Conservation (phyloP, 169 alveolate species). For the Plasmodium berghei region DNA sequence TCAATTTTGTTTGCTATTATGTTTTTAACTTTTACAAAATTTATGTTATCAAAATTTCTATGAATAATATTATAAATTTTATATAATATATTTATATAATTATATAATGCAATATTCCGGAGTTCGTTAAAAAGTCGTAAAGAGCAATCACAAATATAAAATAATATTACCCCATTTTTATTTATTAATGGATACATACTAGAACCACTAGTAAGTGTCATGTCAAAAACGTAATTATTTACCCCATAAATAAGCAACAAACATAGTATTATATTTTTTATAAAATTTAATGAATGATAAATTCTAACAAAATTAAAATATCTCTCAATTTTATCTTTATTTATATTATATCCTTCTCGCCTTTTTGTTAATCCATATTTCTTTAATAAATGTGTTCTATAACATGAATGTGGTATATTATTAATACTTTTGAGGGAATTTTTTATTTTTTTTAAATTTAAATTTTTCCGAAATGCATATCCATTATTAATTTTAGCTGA, state of each 20-base stretch:
- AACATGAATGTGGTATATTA: background rate
- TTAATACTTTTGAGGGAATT: background rate
- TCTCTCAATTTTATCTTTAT: slow-evolving; percentile 4
- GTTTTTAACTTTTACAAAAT: slow-evolving; percentile 4
- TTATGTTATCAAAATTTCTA: slow-evolving; percentile 2
- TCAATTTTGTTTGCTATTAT: slow-evolving; percentile 16
- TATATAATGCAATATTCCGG: slow-evolving; percentile 10
- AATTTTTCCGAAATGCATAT: background rate
- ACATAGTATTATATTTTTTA: slow-evolving; percentile 48
- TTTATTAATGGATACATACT: slow-evolving; percentile 76
- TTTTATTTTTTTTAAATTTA: slow-evolving; percentile 11
- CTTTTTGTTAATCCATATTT: slow-evolving; percentile 16
- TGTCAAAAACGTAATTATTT: slow-evolving; percentile 69
- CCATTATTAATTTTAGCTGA: background rate
- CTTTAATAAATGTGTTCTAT: slow-evolving; percentile 11
- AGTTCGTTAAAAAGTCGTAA: slow-evolving; percentile 27
- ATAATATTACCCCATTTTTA: slow-evolving; percentile 73
- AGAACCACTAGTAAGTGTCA: slow-evolving; percentile 78
- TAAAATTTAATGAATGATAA: slow-evolving; percentile 35
- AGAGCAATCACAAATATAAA: slow-evolving; percentile 63
- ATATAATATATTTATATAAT: slow-evolving; percentile 18
- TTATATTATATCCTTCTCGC: slow-evolving; percentile 1
- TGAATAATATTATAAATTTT: slow-evolving; percentile 8
- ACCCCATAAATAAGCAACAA: slow-evolving; percentile 42
- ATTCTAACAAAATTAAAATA: slow-evolving; percentile 18